Conservation (phyloP, 1,139 yeast genomes). For the Hemisphaericaspora xylanilytica region DNA sequence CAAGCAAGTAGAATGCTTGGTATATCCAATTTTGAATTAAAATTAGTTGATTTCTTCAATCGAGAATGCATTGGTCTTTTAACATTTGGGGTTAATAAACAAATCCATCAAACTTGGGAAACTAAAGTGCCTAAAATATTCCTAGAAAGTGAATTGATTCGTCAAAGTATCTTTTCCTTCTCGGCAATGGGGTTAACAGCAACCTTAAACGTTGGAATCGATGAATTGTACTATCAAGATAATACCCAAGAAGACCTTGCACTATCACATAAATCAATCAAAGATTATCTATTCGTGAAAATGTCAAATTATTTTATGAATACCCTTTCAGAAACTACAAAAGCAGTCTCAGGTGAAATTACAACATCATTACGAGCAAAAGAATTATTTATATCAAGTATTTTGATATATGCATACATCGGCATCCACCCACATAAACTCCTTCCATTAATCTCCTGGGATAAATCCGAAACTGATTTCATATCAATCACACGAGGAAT, state of each 20-base stretch:
- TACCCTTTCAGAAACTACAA: conserved; percentile 12
- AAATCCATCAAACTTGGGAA: conserved; percentile 28
- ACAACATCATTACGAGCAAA: conserved; percentile 15
- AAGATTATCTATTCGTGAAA: conserved; percentile 11
- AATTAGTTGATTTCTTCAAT: conserved; percentile 31
- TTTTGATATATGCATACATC: conserved; percentile 26
- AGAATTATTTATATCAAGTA: conserved; percentile 23
- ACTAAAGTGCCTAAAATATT: conserved; percentile 26
- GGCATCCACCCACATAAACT: conserved; percentile 32
- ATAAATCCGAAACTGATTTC: conserved; percentile 19
- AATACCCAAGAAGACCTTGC: neutral
- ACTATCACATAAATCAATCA: neutral
- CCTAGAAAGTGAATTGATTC: conserved; percentile 20
- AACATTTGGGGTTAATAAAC: conserved; percentile 17
- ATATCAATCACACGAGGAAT: conserved; percentile 22
- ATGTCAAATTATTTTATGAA: conserved; percentile 26
- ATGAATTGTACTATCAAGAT: conserved; percentile 2
- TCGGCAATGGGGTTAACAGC: conserved; percentile 16
- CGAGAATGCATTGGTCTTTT: conserved; percentile 24
- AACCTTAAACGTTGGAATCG: conserved; percentile 6
- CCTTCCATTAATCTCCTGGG: conserved; percentile 28
- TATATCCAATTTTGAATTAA: conserved; percentile 29
- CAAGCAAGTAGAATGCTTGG: conserved; percentile 20
- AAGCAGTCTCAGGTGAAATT: conserved; percentile 6
- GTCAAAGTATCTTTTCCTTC: conserved; percentile 24